These are phyloP conservation scores for Trifolium dubium DNA, from an alignment of 306 rosid genomes.

Conservation along the genomic window DNA sequence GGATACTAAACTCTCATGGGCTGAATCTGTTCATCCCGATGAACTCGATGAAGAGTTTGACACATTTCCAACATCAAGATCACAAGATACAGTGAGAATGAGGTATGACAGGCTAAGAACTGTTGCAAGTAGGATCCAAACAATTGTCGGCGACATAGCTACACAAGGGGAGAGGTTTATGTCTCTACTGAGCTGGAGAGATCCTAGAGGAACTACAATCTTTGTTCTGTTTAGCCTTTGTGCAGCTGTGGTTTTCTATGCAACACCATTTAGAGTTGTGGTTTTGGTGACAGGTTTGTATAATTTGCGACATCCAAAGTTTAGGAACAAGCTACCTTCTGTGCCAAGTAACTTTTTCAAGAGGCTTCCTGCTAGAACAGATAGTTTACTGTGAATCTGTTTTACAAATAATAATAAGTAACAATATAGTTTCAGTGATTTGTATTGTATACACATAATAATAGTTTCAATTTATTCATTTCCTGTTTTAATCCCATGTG, in stretches of 20 bases:
- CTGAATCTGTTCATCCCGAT: conserved; percentile 73
- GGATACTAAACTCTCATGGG: conserved; percentile 86
- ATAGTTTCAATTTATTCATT: not conserved
- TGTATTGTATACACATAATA: conserved; percentile 6
- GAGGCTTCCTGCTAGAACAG: conserved; percentile 77
- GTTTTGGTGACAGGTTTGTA: conserved; percentile 68
- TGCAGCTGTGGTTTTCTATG: conserved; percentile 64
- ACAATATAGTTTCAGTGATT: not conserved
- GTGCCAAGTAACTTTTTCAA: conserved; percentile 83
- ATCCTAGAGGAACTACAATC: conserved; percentile 74
- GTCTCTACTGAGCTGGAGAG: conserved; percentile 84
- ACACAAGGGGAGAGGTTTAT: conserved; percentile 90
- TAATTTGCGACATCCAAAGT: conserved; percentile 74
- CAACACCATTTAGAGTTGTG: conserved; percentile 72
- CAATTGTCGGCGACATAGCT: conserved; percentile 86
- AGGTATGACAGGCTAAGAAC: conserved; percentile 86
- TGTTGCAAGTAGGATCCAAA: conserved; percentile 88
- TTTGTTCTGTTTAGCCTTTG: conserved; percentile 66
- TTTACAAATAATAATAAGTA: conserved; percentile 3
- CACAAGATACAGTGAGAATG: conserved; percentile 66
- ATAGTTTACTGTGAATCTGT: conserved; percentile 59
- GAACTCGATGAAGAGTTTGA: conserved; percentile 94
- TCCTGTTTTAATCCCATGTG: not conserved
- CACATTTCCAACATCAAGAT: conserved; percentile 78
- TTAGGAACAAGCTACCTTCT: conserved; percentile 74